phyloP scores from a whole-genome alignment of 176 grass and related monocot genomes.

The Eremochloa ophiuroides region DNA sequence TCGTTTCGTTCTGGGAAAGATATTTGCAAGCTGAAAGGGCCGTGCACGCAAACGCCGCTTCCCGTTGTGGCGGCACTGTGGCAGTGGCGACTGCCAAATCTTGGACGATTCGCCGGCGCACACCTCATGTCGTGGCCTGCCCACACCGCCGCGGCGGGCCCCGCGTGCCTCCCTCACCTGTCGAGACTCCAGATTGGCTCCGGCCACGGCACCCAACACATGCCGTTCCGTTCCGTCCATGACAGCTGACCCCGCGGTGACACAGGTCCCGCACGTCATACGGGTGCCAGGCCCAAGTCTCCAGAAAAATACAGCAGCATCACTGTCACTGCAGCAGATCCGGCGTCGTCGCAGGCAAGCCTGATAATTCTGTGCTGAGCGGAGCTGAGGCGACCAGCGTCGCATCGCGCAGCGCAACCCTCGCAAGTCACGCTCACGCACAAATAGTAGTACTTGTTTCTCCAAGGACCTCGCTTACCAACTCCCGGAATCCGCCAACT shows the following conservation, averaged over 20 bases:
- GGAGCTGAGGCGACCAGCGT: neutral
- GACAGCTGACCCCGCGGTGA: neutral
- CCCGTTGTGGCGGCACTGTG: neutral
- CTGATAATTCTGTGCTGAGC: neutral
- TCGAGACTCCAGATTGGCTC: too few relatives aligned
- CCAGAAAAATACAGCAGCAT: neutral
- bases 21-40: too few relatives aligned
- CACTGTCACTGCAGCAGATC: neutral
- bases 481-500: conserved; percentile 26
- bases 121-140: neutral
- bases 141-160: neutral
- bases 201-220: too few relatives aligned
- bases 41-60: neutral
- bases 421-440: conserved; percentile 24
- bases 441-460: conserved; percentile 5
- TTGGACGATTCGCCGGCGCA: conserved; percentile 16
- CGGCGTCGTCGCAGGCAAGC: conserved; percentile 7
- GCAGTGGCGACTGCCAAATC: conserved; percentile 9
- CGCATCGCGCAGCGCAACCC: conserved; percentile 11
- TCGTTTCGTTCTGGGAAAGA: neutral
- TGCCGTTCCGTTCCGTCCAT: neutral
- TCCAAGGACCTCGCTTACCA: conserved; percentile 23
- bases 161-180: neutral
- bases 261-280: conserved; percentile 3
- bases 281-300: neutral